Conservation (phyloP, 2,329 filamentous ascomycete genomes). For the Fusarium sp. region DNA sequence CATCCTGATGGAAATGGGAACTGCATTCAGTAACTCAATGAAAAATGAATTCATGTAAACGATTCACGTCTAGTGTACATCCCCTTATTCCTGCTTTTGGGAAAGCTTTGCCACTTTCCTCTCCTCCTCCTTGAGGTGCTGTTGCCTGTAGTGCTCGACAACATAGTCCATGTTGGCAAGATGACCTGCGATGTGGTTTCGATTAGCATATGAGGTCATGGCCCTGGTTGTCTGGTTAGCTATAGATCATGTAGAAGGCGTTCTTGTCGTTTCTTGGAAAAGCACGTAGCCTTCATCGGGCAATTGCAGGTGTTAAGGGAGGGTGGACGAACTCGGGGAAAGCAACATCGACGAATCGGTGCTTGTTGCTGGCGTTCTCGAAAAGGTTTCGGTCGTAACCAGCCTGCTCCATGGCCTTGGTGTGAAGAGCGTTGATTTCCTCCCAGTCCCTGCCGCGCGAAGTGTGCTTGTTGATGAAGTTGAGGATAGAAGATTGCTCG, state of each 20-base stretch:
- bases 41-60: slow-evolving; percentile 44
- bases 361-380: slow-evolving; percentile 58
- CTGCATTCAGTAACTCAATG: slow-evolving; percentile 31
- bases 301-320: slow-evolving; percentile 1
- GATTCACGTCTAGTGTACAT: slow-evolving; percentile 48
- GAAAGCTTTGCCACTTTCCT: slow-evolving; percentile 65
- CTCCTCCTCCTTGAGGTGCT: slow-evolving; percentile 67
- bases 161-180: slow-evolving; percentile 67
- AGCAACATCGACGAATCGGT: slow-evolving; percentile 64
- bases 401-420: slow-evolving; percentile 66
- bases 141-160: slow-evolving; percentile 68
- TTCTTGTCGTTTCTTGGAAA: not conserved
- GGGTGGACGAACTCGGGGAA: slow-evolving; percentile 68
- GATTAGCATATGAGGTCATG: slow-evolving; percentile 61
- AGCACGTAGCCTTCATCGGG: not conserved
- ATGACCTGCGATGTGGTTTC: slow-evolving; percentile 68
- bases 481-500: slow-evolving; percentile 61
- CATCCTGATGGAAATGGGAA: not conserved
- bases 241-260: not conserved
- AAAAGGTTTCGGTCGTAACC: slow-evolving; percentile 69
- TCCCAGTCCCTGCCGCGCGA: slow-evolving; percentile 64
- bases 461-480: slow-evolving; percentile 61
- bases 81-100: slow-evolving; percentile 52
- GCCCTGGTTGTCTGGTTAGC: slow-evolving; percentile 56
- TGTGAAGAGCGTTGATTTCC: slow-evolving; percentile 65